These are phyloP conservation scores for Dendrostoma leiphaemia DNA, from an alignment of 2,329 filamentous ascomycete species.

Conservation along the genomic window DNA sequence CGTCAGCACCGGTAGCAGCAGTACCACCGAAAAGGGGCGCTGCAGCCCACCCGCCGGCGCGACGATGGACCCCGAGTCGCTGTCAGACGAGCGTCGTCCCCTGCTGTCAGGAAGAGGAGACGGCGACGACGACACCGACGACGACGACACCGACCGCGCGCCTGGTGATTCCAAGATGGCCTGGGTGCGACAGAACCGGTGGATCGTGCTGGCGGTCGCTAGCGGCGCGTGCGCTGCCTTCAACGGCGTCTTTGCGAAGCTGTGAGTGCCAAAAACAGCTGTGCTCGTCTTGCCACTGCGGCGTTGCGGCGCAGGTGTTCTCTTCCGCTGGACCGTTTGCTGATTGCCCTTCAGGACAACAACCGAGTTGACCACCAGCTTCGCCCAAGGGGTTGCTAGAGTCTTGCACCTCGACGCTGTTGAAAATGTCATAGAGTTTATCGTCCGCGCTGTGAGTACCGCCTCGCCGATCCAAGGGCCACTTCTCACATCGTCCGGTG, in stretches of 20 bases:
- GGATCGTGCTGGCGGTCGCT: conserved; percentile 68
- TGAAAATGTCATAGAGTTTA: conserved; percentile 44
- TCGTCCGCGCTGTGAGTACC: conserved; percentile 47
- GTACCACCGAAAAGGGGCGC: neutral
- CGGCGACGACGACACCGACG: neutral
- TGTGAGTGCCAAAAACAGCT: conserved; percentile 62
- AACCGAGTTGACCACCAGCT: conserved; percentile 49
- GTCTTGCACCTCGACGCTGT: conserved; percentile 41
- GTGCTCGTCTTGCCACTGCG: too few species aligned
- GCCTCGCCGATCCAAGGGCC: too few species aligned
- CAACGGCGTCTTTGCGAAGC: conserved; percentile 81
- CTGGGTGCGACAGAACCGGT: conserved; percentile 41
- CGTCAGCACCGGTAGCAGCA: too few species aligned
- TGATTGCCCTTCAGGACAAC: conserved; percentile 44
- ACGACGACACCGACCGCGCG: conserved; percentile 8
- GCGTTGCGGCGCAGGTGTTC: too few species aligned
- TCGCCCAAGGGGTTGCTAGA: conserved; percentile 44
- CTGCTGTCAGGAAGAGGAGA: conserved; percentile 18
- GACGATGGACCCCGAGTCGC: neutral
- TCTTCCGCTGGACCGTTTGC: too few species aligned
- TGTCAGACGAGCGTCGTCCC: conserved; percentile 22
- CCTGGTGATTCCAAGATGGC: conserved; percentile 22
- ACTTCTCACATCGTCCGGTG: too few species aligned
- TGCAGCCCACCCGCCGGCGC: neutral
- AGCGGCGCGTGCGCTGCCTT: conserved; percentile 77